These are phyloP conservation scores for Microdochium bolleyi DNA, from an alignment of 2,329 filamentous ascomycete genomes.

Conservation along the genomic window DNA sequence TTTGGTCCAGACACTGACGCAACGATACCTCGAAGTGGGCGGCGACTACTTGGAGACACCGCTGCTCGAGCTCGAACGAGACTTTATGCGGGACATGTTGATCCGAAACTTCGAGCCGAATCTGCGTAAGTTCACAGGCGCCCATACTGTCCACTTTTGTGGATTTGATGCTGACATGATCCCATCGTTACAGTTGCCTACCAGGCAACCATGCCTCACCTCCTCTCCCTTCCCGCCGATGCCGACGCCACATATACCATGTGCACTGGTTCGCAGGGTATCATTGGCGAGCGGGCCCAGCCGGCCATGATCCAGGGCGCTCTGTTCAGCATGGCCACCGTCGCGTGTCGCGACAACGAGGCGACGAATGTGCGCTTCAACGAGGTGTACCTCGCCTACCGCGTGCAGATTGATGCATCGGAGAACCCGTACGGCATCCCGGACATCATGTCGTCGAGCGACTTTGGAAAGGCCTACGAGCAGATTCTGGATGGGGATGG, in stretches of 20 bases:
- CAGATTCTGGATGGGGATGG: conserved; percentile 5
- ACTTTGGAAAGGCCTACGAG: conserved; percentile 10
- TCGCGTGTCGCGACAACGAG: conserved; percentile 17
- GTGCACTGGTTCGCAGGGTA: conserved; percentile 20
- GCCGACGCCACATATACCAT: conserved; percentile 21
- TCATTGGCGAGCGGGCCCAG: conserved; percentile 10
- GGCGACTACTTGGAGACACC: conserved; percentile 4
- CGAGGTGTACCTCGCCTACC: conserved; percentile 25
- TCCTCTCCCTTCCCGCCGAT: conserved; percentile 17
- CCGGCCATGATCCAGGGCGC: conserved; percentile 26
- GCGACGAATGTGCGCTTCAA: conserved; percentile 27
- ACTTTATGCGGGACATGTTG: conserved; percentile 12
- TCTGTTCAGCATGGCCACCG: conserved; percentile 22
- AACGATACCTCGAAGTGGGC: neutral
- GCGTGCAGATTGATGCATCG: conserved; percentile 15
- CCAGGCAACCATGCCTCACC: conserved; percentile 20
- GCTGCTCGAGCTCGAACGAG: conserved; percentile 11
- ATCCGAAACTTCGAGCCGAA: conserved; percentile 18
- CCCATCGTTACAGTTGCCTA: conserved; percentile 16
- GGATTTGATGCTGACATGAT: neutral
- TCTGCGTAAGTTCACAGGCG: conserved; percentile 18
- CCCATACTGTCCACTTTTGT: no score
- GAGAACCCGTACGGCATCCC: conserved; percentile 6
- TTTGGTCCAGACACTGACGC: neutral
- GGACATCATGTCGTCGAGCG: conserved; percentile 6